Evolutionary conservation across 1,284 basidiomycete genomes (phyloP), one percentile per base, ranked within the genome.

Genomic region (Ganoderma lingzhi): DNA sequence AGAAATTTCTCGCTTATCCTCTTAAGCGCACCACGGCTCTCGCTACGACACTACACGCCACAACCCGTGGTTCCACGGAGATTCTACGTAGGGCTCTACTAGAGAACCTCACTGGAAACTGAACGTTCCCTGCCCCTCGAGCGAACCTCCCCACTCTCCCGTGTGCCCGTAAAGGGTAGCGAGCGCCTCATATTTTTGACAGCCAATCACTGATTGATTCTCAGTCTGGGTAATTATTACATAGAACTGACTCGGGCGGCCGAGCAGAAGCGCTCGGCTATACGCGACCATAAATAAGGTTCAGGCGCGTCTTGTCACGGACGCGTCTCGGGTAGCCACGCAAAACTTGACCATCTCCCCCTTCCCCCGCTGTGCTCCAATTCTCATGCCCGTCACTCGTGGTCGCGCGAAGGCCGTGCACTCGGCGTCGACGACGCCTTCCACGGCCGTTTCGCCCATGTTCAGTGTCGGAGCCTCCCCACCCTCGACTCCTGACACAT

Each of bases 391-490:
- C 51, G 71, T 74, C 64, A 73, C 79, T 28, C 75, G 77, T 45
- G 71, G 73, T 19, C 71, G 74, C 63, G 60, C 77, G 14, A 76
- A 74, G 32, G 68, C 66, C 32, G 73, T 68, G 5, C 63, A 73
- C 45, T 73, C 75, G 3, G 68, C 68, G 51, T 80, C 82, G 1
- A 66, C 80, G 19, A 80, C 81, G 1, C 76, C 83, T 3, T 75
- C 80, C 39, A 80, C 80, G 17, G 75, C 71, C 51, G 79, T 71
- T 35, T 80, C 87, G 19, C 83, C 86, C 37, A 71, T 83, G 56
- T 85, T 87, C 77, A 87, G 85, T 75, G 78, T 83, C 19, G 79
- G 78, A 72, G 79, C 80, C 17, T 81, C 83, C 32, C 73, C 75
- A 9, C 78, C 81, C 67, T 76, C 76, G 64, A 85, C 86, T 72